Conservation (phyloP, 192 early-diverging fungal species). For the Podila minutissima region DNA sequence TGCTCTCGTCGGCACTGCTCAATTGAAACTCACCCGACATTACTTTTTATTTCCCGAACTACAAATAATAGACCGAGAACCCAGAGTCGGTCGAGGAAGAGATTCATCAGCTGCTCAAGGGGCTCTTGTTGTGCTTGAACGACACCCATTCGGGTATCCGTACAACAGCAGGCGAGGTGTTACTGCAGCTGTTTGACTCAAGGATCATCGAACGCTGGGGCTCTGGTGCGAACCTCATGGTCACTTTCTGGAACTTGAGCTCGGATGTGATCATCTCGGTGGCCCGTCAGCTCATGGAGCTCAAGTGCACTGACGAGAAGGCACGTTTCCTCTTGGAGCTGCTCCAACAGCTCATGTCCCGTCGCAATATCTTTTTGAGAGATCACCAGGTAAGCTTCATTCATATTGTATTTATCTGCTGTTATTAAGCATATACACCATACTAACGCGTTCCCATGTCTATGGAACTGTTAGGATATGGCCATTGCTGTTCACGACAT, state of each 20-base stretch:
- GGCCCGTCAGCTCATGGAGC: constrained; percentile 81
- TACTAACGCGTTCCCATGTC: not conserved
- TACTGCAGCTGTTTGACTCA: constrained; percentile 79
- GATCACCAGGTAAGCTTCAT: constrained; percentile 51
- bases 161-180: constrained; percentile 71
- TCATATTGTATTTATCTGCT: not conserved
- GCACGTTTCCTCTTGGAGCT: constrained; percentile 73
- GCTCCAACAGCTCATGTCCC: constrained; percentile 71
- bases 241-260: constrained; percentile 82
- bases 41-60: not conserved
- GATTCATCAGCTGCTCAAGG: constrained; percentile 74
- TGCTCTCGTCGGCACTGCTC: not conserved
- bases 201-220: constrained; percentile 85
- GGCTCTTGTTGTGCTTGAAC: constrained; percentile 79
- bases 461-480: constrained; percentile 41
- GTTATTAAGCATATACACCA: not conserved
- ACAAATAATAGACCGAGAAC: constrained; percentile 63
- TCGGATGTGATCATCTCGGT: constrained; percentile 71
- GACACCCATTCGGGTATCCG: constrained; percentile 78
- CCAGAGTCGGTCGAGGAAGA: constrained; percentile 76
- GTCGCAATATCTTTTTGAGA: constrained; percentile 68
- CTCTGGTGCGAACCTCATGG: constrained; percentile 73
- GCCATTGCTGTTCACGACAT: constrained; percentile 64
- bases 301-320: constrained; percentile 71
- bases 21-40: constrained; percentile 1